Evolutionary conservation across 495 filamentous ascomycete genomes (phyloP).

Genomic region (Hypoxylon trugodes): DNA sequence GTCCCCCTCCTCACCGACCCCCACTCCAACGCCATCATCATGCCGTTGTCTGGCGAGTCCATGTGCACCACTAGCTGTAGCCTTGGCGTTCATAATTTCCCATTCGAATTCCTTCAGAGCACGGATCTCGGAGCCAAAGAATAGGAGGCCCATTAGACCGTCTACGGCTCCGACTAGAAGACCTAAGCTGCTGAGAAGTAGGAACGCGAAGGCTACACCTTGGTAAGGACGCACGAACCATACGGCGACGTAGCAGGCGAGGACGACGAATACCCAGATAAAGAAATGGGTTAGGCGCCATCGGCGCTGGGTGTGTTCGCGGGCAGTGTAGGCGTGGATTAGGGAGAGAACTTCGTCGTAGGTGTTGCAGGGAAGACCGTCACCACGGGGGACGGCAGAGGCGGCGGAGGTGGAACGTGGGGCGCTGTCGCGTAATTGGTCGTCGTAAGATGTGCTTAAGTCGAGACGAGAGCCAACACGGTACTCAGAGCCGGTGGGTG

Average conservation of each 20-base stretch:
- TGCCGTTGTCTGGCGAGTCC: conserved; percentile 26
- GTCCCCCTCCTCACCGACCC: conserved; percentile 3
- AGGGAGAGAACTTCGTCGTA: conserved; percentile 80
- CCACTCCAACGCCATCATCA: conserved; percentile 32
- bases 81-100: conserved; percentile 80
- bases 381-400: conserved; percentile 31
- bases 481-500: conserved; percentile 41
- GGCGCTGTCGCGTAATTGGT: conserved; percentile 37
- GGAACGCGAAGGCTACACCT: conserved; percentile 81
- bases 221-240: conserved; percentile 79
- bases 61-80: conserved; percentile 38
- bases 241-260: conserved; percentile 77
- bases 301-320: conserved; percentile 73
- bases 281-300: conserved; percentile 78
- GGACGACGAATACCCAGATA: conserved; percentile 67
- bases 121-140: conserved; percentile 82
- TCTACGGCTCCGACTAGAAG: conserved; percentile 80
- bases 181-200: conserved; percentile 78
- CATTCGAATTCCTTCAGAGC: conserved; percentile 94
- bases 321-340: conserved; percentile 68
- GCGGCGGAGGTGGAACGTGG: conserved; percentile 3
- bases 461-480: conserved; percentile 36
- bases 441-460: conserved; percentile 35
- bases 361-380: conserved; percentile 47
- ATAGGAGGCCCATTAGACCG: conserved; percentile 85